phyloP scores from a whole-genome alignment of 176 grass and related monocot genomes.

The Oryza meridionalis region DNA sequence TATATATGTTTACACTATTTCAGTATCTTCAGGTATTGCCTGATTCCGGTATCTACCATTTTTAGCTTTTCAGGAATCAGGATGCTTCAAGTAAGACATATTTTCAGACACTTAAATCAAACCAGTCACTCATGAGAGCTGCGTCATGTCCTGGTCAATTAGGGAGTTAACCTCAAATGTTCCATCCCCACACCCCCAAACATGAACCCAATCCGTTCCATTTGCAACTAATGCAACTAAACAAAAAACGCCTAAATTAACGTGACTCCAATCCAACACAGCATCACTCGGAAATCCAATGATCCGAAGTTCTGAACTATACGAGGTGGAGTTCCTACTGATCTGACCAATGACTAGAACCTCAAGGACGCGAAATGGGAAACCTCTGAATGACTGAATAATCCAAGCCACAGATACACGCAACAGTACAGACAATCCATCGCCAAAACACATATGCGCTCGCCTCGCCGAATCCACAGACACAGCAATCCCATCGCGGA shows the following conservation, averaged over 20 bases:
- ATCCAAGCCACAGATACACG: background rate
- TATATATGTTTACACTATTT: background rate
- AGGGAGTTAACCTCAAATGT: background rate
- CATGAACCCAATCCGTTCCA: background rate
- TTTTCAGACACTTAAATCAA: background rate
- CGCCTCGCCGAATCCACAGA: background rate
- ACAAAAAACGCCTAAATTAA: background rate
- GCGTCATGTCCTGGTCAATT: background rate
- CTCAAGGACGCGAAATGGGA: background rate
- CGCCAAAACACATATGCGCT: background rate
- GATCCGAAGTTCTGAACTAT: background rate
- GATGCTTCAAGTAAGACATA: background rate
- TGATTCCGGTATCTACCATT: background rate
- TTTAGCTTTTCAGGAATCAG: background rate
- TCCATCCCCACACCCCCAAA: background rate
- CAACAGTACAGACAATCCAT: too few relatives aligned
- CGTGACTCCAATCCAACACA: background rate
- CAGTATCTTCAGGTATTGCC: background rate
- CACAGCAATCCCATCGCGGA: background rate
- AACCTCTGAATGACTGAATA: background rate
- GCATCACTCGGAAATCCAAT: background rate
- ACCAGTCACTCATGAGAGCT: background rate
- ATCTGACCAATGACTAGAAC: background rate
- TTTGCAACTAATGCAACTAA: background rate
- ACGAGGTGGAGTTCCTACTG: too few relatives aligned